A percentile compares a stretch with the other conserved stretches of the same genome.
Evolutionary conservation across 768 basidiomycete genomes (phyloP).

Genomic region (Roridomyces roridus): DNA sequence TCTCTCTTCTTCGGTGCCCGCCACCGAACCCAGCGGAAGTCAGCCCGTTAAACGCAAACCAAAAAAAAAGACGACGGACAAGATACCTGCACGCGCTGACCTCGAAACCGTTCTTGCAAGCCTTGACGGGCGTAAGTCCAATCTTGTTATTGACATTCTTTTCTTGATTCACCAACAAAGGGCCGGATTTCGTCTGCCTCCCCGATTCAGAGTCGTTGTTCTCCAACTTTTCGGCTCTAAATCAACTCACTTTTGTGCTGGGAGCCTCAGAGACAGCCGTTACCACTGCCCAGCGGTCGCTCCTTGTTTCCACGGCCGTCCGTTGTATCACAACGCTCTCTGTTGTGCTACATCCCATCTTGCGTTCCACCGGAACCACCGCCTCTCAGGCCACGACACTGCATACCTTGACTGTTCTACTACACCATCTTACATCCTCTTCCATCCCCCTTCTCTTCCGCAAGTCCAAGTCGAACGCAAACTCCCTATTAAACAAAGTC

Average conservation of each 20-base stretch:
- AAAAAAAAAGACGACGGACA: constrained; percentile 24
- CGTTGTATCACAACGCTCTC: constrained; percentile 37
- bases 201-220: constrained; percentile 28
- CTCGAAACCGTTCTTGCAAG: constrained; percentile 28
- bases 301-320: constrained; percentile 35
- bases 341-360: constrained; percentile 31
- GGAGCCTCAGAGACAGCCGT: constrained; percentile 20
- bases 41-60: constrained; percentile 21
- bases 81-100: constrained; percentile 11
- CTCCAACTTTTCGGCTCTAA: constrained; percentile 35
- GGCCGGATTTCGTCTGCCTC: constrained; percentile 10
- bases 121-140: constrained; percentile 18
- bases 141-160: neutral
- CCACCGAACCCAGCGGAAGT: constrained; percentile 9
- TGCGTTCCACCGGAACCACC: constrained; percentile 31
- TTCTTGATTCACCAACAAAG: neutral
- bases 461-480: constrained; percentile 15
- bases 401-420: constrained; percentile 5
- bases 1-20: constrained; percentile 21
- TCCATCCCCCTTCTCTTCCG: constrained; percentile 18
- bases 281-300: constrained; percentile 22
- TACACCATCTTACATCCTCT: constrained; percentile 16
- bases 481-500: constrained; percentile 17
- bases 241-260: constrained; percentile 32
- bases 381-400: constrained; percentile 16